Percentiles rank a stretch among this genome's conserved stretches.
These are phyloP conservation scores for Trichoderma atroviride DNA, from an alignment of 2,329 filamentous ascomycete genomes.

Conservation along the genomic window DNA sequence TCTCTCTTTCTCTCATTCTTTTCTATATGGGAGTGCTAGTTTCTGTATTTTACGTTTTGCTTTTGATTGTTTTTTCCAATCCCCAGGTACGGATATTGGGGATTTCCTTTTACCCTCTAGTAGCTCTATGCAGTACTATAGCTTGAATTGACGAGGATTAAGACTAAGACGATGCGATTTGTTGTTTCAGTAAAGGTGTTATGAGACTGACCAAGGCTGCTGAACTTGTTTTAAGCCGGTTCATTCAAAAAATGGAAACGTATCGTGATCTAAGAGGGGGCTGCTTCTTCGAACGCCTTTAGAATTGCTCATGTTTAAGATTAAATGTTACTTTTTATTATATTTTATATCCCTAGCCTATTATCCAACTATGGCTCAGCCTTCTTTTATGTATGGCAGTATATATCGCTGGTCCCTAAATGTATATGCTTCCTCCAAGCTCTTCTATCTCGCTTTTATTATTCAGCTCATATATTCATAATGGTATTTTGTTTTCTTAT, in stretches of 20 bases:
- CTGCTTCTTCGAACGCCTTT: not conserved
- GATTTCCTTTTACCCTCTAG: not conserved
- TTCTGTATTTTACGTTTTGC: conserved; percentile 4
- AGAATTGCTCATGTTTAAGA: not conserved
- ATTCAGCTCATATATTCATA: conserved; percentile 24
- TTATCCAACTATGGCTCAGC: conserved; percentile 16
- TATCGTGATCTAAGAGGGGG: not conserved
- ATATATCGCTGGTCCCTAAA: conserved; percentile 5
- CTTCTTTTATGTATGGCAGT: conserved; percentile 3
- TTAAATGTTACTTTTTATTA: not conserved
- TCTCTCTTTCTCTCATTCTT: conserved; percentile 27
- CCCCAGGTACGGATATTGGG: not conserved
- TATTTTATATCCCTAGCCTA: conserved; percentile 5
- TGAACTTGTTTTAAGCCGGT: not conserved
- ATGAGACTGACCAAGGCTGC: not conserved
- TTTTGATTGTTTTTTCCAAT: not conserved
- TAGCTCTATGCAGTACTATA: conserved; percentile 1
- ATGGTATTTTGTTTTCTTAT: conserved; percentile 12
- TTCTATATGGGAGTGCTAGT: conserved; percentile 30
- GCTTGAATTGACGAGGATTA: conserved; percentile 1
- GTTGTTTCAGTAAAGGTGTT: not conserved
- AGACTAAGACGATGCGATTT: not conserved
- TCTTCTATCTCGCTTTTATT: not conserved
- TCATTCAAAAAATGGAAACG: not conserved
- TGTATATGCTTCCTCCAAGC: not conserved